Base-by-base conservation (phyloP, 106 monocot species). In the Dendrobium nobile region DNA sequence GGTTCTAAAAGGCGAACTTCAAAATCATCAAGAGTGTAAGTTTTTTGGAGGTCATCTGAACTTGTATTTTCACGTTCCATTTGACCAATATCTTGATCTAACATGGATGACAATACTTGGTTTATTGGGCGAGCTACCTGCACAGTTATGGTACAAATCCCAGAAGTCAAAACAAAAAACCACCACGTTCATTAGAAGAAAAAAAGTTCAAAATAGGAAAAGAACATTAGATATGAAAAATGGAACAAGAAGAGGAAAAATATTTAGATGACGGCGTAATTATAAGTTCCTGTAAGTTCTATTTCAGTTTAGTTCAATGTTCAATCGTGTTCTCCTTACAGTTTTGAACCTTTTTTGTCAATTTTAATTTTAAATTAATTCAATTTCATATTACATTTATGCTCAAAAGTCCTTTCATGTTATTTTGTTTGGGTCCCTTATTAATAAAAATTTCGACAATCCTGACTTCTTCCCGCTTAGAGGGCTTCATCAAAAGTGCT, bases 1-100 rank as follows among this genome's bases (percentile, higher is more conserved):
- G 86, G 85, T 82, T 99, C 95, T 45, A 99, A 74, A 82, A 99
- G 88, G 44, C 92, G 94, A 18, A 99, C 84, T 83, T 99, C 98
- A 88, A 99, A 99, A 83, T 99, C 98, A 72, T 99, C 98, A 68
- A 92, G 48, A 59, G 80, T 86, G 68, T 93, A 95, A 51, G 79
- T 85, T 68, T 91, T 98, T 56, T 87, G 89, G 41, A 86, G 40
- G 24, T 84, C 85, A 84, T 95, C 91, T 61, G 84, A 84, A 85
- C 67, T 86, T 19, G 68, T 27, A 68, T 48, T 87, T 28, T 95
- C 89, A 26, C 80, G 87, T 26, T 99, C 95, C 54, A 84, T 72
- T 79, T 87, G 90, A 84, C 72, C 78, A 76, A 24, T 48, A 74
- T 99, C 98, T 86, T 95, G 98, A 77, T 99, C 98, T 79, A 83